Conservation (phyloP, 2,329 filamentous ascomycete species). For the Grosmannia serpens region DNA sequence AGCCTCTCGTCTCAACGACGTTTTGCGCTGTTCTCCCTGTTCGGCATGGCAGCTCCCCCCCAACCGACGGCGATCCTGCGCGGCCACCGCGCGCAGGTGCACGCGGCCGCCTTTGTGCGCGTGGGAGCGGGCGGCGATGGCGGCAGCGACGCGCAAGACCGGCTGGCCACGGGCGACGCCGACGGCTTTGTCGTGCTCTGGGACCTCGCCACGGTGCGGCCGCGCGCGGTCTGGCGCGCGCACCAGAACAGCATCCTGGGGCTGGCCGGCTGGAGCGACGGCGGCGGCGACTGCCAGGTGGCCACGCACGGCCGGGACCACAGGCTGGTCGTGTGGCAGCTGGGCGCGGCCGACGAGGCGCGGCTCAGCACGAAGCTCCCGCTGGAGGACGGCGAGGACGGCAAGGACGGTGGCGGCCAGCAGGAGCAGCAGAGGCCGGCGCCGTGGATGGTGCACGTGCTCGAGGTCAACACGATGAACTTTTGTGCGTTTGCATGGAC, state of each 20-base stretch:
- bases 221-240: conserved; percentile 75
- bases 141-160: conserved; percentile 65
- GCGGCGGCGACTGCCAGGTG: conserved; percentile 37
- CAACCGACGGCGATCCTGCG: conserved; percentile 58
- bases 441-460: conserved; percentile 76
- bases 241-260: conserved; percentile 70
- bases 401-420: conserved; percentile 20
- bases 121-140: conserved; percentile 12
- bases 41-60: conserved; percentile 7
- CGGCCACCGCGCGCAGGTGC: conserved; percentile 68
- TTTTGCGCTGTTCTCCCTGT: too few species aligned
- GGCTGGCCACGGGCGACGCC: conserved; percentile 76
- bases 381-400: conserved; percentile 37
- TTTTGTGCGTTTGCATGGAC: conserved; percentile 71
- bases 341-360: conserved; percentile 49
- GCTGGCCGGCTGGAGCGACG: conserved; percentile 56
- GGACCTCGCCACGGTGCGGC: conserved; percentile 71
- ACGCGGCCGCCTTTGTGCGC: conserved; percentile 9
- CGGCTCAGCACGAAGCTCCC: conserved; percentile 58
- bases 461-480: conserved; percentile 87
- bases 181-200: conserved; percentile 83
- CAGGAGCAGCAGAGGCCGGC: conserved; percentile 26
- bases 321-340: conserved; percentile 73
- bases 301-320: conserved; percentile 83
- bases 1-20: too few species aligned